Conservation (phyloP, 495 filamentous ascomycete genomes). For the Penicillium alfredii region DNA sequence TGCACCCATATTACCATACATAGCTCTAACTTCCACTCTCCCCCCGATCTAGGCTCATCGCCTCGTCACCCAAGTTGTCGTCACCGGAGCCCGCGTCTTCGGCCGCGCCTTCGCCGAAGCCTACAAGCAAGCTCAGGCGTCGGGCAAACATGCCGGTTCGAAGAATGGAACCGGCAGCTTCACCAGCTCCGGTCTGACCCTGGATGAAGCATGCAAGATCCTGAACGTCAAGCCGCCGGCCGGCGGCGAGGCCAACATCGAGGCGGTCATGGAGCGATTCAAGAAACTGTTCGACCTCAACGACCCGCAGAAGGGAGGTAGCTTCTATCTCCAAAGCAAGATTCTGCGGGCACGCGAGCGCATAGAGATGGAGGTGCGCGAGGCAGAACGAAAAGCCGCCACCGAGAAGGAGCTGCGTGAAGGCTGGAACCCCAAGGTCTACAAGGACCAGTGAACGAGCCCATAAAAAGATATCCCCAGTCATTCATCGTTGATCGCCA, state of each 20-base stretch:
- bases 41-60: conserved; percentile 71
- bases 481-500: too few relatives aligned
- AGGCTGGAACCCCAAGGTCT: conserved; percentile 92
- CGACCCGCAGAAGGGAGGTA: conserved; percentile 90
- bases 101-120: conserved; percentile 89
- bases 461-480: too few relatives aligned
- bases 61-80: conserved; percentile 85
- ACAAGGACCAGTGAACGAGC: conserved; percentile 66
- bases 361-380: conserved; percentile 71
- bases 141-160: conserved; percentile 70
- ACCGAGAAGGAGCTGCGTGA: conserved; percentile 66
- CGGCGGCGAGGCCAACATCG: conserved; percentile 67
- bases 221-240: conserved; percentile 89
- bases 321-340: conserved; percentile 98
- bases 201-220: conserved; percentile 97
- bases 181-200: conserved; percentile 65
- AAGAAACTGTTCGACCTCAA: conserved; percentile 93
- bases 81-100: conserved; percentile 84
- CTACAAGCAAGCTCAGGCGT: conserved; percentile 84
- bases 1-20: not conserved
- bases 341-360: conserved; percentile 83
- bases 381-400: conserved; percentile 43
- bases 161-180: conserved; percentile 45
- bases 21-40: conserved; percentile 2
- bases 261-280: conserved; percentile 76